Evolutionary conservation across 352 stramenopile genomes (phyloP).

Genomic region (Aphanomyces cochlioides): DNA sequence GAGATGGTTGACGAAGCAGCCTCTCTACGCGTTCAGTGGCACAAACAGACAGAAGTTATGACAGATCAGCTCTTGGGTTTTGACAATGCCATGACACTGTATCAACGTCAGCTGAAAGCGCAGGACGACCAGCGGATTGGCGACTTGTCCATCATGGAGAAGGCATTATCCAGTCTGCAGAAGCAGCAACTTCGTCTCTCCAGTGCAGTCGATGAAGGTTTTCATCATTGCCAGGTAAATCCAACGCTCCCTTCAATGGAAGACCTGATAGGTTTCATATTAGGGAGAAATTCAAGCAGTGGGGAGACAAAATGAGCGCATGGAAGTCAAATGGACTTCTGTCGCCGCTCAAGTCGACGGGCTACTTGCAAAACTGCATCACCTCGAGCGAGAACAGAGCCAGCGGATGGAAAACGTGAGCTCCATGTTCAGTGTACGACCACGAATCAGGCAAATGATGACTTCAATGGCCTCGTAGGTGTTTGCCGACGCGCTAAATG

Average conservation of each 20-base stretch:
- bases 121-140: constrained; percentile 58
- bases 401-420: constrained; percentile 70
- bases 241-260: neutral
- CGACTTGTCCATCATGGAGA: constrained; percentile 71
- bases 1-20: constrained; percentile 62
- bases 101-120: constrained; percentile 41
- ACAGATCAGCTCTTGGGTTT: constrained; percentile 55
- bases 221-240: constrained; percentile 17
- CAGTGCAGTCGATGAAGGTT: constrained; percentile 46
- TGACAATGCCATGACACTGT: constrained; percentile 43
- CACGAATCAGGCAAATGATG: neutral
- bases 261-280: neutral
- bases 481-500: constrained; percentile 68
- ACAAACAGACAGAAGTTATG: constrained; percentile 66
- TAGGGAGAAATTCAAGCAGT: constrained; percentile 1
- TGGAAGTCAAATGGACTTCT: constrained; percentile 44
- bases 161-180: constrained; percentile 59
- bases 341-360: constrained; percentile 7
- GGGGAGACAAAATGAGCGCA: constrained; percentile 36
- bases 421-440: constrained; percentile 66
- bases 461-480: constrained; percentile 37
- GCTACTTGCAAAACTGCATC: neutral
- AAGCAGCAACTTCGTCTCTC: constrained; percentile 60
- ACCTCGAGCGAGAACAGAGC: constrained; percentile 62
- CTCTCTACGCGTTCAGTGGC: constrained; percentile 60